Conservation (phyloP, 1,284 basidiomycete species). For the Microstroma glucosiphilum region DNA sequence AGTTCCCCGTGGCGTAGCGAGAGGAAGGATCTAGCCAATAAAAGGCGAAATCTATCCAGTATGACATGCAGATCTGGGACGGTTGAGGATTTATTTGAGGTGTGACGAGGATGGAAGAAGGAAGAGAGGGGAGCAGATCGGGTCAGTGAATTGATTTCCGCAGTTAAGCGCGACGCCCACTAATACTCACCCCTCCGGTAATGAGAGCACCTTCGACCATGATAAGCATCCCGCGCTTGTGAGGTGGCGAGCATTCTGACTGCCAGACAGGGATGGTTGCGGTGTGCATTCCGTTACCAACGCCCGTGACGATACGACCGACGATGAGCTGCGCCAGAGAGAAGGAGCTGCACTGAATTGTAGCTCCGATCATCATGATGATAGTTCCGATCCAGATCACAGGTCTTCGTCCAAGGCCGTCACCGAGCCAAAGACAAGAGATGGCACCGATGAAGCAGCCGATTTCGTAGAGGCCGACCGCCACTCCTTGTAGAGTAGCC, state of each 20-base stretch:
- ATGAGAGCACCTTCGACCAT: constrained; percentile 48
- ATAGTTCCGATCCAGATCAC: constrained; percentile 43
- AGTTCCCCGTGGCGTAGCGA: background rate
- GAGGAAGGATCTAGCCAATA: constrained; percentile 26
- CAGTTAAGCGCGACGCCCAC: too few species aligned
- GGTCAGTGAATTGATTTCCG: too few species aligned
- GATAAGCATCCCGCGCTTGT: constrained; percentile 46
- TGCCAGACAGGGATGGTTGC: constrained; percentile 50
- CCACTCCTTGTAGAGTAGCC: constrained; percentile 36
- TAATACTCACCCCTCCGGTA: constrained; percentile 14
- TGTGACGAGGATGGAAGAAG: too few species aligned
- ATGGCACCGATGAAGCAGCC: constrained; percentile 45
- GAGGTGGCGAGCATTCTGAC: constrained; percentile 43
- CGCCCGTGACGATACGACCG: constrained; percentile 42
- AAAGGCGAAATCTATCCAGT: constrained; percentile 47
- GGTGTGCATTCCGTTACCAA: constrained; percentile 49
- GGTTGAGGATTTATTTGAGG: too few species aligned
- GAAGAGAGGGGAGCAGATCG: too few species aligned
- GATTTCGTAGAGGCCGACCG: constrained; percentile 46
- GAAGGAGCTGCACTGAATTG: constrained; percentile 25
- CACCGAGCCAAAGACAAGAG: constrained; percentile 43
- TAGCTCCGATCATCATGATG: constrained; percentile 35
- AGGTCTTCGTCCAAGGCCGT: constrained; percentile 37
- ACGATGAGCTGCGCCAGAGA: constrained; percentile 37
- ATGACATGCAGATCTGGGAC: constrained; percentile 20